These are phyloP conservation scores for Hypsizygus marmoreus DNA, from an alignment of 768 basidiomycete genomes.

Conservation along the genomic window DNA sequence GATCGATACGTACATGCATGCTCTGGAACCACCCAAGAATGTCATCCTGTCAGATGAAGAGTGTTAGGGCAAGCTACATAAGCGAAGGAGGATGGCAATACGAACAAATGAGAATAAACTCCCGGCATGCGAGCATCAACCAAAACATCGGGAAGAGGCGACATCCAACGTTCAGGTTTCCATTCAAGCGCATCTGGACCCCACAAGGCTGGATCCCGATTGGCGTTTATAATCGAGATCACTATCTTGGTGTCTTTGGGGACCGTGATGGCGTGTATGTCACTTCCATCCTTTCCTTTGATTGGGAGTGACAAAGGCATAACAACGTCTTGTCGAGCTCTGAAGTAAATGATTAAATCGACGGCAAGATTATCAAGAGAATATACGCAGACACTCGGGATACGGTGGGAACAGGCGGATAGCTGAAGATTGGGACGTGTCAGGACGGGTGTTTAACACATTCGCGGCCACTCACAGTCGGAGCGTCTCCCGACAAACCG, in stretches of 20 bases:
- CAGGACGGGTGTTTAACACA: background rate
- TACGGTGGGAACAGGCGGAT: slow-evolving; percentile 21
- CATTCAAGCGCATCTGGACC: slow-evolving; percentile 40
- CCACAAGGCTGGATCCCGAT: slow-evolving; percentile 35
- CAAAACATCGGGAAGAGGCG: slow-evolving; percentile 29
- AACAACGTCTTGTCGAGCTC: slow-evolving; percentile 29
- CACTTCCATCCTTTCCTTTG: slow-evolving; percentile 27
- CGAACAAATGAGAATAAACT: slow-evolving; percentile 38
- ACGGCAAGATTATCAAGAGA: background rate
- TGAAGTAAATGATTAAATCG: slow-evolving; percentile 10
- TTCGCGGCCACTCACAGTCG: slow-evolving; percentile 25
- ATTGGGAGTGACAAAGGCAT: slow-evolving; percentile 37
- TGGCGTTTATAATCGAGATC: slow-evolving; percentile 30
- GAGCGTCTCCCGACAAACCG: slow-evolving; percentile 35
- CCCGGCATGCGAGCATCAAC: slow-evolving; percentile 36
- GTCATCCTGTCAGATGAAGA: slow-evolving; percentile 28
- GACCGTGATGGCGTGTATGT: slow-evolving; percentile 29
- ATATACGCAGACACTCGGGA: slow-evolving; percentile 16
- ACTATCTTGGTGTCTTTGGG: slow-evolving; percentile 31
- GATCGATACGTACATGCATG: slow-evolving; percentile 40
- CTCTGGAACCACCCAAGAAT: slow-evolving; percentile 33
- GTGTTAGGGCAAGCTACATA: background rate
- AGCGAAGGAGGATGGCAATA: background rate
- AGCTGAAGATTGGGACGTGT: slow-evolving; percentile 7
- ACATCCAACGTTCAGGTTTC: slow-evolving; percentile 45